phyloP scores from a whole-genome alignment of 257 asterid genomes.

The Przewalskia tangutica region DNA sequence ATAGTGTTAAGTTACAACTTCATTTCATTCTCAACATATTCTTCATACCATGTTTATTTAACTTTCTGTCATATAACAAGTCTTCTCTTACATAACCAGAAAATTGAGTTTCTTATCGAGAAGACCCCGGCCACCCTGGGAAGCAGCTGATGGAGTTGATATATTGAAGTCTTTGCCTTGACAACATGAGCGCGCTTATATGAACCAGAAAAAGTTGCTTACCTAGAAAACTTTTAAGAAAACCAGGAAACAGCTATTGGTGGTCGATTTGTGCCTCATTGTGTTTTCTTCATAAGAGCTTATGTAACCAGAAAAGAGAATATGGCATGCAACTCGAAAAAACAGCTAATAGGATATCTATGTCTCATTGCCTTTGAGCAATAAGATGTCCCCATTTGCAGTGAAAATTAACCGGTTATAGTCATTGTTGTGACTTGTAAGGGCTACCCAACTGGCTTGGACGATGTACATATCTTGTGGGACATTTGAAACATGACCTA shows the following conservation, averaged over 20 bases:
- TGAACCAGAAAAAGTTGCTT: background rate
- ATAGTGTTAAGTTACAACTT: background rate
- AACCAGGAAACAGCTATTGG: background rate
- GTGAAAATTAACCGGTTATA: background rate
- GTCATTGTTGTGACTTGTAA: background rate
- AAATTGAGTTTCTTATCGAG: conserved; percentile 57
- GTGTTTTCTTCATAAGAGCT: background rate
- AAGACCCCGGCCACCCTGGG: conserved; percentile 25
- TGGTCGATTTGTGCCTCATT: background rate
- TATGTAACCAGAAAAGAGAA: background rate
- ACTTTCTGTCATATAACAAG: background rate
- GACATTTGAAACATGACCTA: background rate
- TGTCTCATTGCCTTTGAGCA: background rate
- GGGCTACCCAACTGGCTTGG: background rate
- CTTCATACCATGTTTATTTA: background rate
- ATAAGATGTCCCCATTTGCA: background rate
- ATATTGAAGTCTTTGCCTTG: background rate
- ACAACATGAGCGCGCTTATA: background rate
- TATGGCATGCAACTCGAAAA: background rate
- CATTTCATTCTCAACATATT: background rate
- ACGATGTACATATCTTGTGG: background rate
- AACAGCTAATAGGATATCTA: background rate
- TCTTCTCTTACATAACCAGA: conserved; percentile 27
- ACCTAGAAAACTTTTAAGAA: background rate
- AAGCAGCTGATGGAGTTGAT: conserved; percentile 3